Conservation (phyloP, 2,329 filamentous ascomycete genomes). For the Hypoxylon sp. region DNA sequence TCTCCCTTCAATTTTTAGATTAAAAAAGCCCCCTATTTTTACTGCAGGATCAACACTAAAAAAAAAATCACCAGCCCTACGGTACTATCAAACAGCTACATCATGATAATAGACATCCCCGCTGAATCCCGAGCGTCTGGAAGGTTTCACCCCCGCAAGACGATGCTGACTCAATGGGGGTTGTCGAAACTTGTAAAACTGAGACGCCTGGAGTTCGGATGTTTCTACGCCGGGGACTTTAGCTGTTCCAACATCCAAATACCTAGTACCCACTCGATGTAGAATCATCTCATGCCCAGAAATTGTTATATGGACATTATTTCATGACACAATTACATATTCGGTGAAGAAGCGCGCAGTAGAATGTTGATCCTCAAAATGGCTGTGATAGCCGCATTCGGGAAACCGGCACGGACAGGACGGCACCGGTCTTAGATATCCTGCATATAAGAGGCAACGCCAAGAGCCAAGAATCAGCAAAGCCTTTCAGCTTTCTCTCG, state of each 20-base stretch:
- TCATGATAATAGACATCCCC: constrained; percentile 6
- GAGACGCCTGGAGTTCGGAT: constrained; percentile 31
- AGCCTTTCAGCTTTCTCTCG: constrained; percentile 10
- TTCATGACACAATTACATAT: not conserved
- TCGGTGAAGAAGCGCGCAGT: constrained; percentile 5
- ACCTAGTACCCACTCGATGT: constrained; percentile 7
- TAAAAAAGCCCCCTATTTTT: constrained; percentile 28
- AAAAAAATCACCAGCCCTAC: constrained; percentile 25
- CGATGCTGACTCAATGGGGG: constrained; percentile 1
- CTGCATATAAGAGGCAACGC: constrained; percentile 27
- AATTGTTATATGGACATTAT: constrained; percentile 3
- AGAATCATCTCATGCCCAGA: constrained; percentile 22
- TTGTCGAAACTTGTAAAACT: constrained; percentile 6
- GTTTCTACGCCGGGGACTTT: constrained; percentile 25
- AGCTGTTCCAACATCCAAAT: constrained; percentile 18
- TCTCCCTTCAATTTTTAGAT: constrained; percentile 24
- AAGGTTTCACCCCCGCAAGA: constrained; percentile 13
- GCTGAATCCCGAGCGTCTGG: constrained; percentile 12
- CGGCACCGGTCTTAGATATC: constrained; percentile 18
- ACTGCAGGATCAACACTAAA: constrained; percentile 19
- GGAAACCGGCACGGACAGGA: constrained; percentile 34
- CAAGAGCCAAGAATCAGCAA: constrained; percentile 28
- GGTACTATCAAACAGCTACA: constrained; percentile 4
- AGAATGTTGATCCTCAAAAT: not conserved
- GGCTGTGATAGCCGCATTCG: constrained; percentile 14